phyloP scores from a whole-genome alignment of 164 flowering plant genomes.

The Echeveria elegans region DNA sequence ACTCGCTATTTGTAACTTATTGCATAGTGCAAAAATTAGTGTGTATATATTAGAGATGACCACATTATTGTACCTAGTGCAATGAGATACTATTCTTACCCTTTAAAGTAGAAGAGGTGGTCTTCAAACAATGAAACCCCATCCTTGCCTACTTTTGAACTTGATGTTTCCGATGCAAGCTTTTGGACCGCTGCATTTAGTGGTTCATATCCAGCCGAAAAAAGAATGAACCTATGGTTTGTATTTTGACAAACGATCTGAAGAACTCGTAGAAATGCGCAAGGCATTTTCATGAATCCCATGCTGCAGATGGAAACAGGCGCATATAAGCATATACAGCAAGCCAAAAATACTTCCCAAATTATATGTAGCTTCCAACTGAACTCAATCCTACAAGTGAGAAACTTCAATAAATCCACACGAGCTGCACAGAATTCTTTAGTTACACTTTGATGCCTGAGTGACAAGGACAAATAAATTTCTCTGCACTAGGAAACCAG shows the following conservation, averaged over 20 bases:
- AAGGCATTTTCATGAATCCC: conserved; percentile 71
- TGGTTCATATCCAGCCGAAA: conserved; percentile 76
- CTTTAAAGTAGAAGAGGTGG: conserved; percentile 68
- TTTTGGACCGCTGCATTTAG: conserved; percentile 39
- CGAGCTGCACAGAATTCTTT: conserved; percentile 44
- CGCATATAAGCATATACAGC: neutral
- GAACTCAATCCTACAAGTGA: conserved; percentile 75
- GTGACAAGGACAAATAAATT: conserved; percentile 22
- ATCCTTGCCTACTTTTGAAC: conserved; percentile 20
- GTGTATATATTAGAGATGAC: too few relatives aligned
- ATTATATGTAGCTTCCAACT: conserved; percentile 51
- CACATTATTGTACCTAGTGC: neutral
- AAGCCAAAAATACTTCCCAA: neutral
- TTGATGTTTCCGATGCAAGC: conserved; percentile 22
- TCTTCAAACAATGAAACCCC: conserved; percentile 42
- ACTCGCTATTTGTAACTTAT: neutral
- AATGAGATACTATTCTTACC: conserved; percentile 49
- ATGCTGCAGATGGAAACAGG: conserved; percentile 48
- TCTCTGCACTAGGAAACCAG: conserved; percentile 71
- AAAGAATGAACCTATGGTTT: conserved; percentile 54
- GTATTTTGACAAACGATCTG: conserved; percentile 38
- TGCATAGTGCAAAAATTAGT: neutral
- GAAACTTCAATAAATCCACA: conserved; percentile 34
- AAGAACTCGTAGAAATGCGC: conserved; percentile 62
- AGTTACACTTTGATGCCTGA: conserved; percentile 14